A percentile compares a stretch with the other conserved stretches of the same genome.
These are phyloP conservation scores for Phyllosticta paracitricarpa DNA, from an alignment of 2,329 filamentous ascomycete species.

Conservation along the genomic window DNA sequence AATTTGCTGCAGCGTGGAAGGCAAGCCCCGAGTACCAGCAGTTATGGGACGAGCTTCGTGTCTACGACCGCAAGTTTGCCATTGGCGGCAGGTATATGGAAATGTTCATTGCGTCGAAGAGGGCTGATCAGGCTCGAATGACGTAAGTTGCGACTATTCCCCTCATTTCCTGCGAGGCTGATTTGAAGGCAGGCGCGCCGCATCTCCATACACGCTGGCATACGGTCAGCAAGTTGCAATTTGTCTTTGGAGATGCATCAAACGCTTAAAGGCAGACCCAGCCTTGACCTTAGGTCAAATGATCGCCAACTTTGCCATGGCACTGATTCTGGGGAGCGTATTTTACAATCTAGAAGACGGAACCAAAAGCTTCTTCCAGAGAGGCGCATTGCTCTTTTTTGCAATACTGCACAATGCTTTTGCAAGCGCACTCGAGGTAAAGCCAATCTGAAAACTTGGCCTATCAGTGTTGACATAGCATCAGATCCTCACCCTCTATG, in stretches of 20 bases:
- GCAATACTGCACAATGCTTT: conserved; percentile 82
- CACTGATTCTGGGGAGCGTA: conserved; percentile 68
- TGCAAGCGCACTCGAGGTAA: conserved; percentile 61
- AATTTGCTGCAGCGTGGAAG: conserved; percentile 43
- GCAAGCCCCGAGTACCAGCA: conserved; percentile 21
- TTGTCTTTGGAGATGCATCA: conserved; percentile 72
- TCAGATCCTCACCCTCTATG: conserved; percentile 45
- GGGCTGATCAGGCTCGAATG: conserved; percentile 36
- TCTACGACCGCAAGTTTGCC: conserved; percentile 36
- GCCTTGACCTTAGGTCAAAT: conserved; percentile 59
- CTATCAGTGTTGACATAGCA: background rate
- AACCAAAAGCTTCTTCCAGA: conserved; percentile 66
- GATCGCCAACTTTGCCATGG: conserved; percentile 64
- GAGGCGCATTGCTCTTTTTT: conserved; percentile 77
- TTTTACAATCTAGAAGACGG: conserved; percentile 63
- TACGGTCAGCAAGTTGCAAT: conserved; percentile 65
- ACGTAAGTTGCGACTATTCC: background rate
- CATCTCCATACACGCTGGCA: conserved; percentile 76
- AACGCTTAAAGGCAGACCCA: conserved; percentile 66
- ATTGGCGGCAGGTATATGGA: conserved; percentile 35
- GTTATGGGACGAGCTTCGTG: conserved; percentile 35
- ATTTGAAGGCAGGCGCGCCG: conserved; percentile 37
- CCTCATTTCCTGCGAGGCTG: background rate
- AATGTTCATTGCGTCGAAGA: conserved; percentile 37
- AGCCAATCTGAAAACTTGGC: conserved; percentile 12